Base-by-base conservation (phyloP, 129 eudicot species). In the Tagetes patula region DNA sequence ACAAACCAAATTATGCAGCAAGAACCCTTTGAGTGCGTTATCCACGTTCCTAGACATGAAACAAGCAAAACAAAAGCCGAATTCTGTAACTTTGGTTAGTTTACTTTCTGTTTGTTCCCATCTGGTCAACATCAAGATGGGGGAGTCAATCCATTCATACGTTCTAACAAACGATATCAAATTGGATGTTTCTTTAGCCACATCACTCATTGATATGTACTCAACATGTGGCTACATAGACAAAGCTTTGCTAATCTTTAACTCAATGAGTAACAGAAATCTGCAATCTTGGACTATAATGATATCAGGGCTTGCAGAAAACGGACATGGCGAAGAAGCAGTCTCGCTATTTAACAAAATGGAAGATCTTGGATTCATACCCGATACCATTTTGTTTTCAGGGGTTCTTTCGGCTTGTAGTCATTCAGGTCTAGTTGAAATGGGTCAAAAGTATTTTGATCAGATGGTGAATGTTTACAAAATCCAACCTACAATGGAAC, bases 271-370 rank as follows among this genome's bases (percentile, higher is more conserved):
- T 8, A 46, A 63, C 11, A 74, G 50, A 4, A 74, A 63, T 48
- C 54, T 74, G 70, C 78, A 74, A 13, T 61, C 78, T 9, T 74
- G 70, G 70, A 74, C 78, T 63, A 74, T 74, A 20, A 74, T 48
- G 63, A 74, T 62, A 13, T 74, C 78, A 0, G 71, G 78, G 50
- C 60, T 62, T 74, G 78, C 71, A 27, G 63, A 46, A 37, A 74
- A 74, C 8, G 63, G 71, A 3, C 71, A 48, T 12, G 49, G 71
- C 11, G 78, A 74, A 74, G 60, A 62, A 27, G 70, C 71, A 10
- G 63, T 48, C 65, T 47, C 61, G 11, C 48, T 20, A 41, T 63
- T 74, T 47, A 47, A 62, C 30, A 8, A 48, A 37, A 62, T 63
- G 63, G 61, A 43, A 74, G 32, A 48, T 20, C 32, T 74, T 1